Conservation (phyloP, 2,329 filamentous ascomycete species). For the Penicillium occitanis region DNA sequence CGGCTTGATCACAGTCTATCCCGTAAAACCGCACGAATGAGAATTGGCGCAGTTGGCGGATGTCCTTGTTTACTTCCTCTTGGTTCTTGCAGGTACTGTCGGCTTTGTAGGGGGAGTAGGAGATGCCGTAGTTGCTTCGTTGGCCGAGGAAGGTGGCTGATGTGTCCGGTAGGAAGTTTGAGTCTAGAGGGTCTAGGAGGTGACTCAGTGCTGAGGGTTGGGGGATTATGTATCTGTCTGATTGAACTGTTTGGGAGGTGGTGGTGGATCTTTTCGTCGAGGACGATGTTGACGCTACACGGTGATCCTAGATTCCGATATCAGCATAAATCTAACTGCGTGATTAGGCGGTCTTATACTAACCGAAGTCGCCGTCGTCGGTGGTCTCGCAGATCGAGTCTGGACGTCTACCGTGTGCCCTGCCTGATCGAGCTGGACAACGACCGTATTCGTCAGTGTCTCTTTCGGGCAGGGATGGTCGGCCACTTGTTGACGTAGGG, state of each 20-base stretch:
- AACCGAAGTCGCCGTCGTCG: neutral
- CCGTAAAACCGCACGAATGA: constrained; percentile 73
- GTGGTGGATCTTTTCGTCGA: neutral
- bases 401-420: constrained; percentile 18
- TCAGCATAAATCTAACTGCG: neutral
- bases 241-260: neutral
- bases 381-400: constrained; percentile 5
- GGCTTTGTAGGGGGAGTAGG: constrained; percentile 59
- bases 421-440: constrained; percentile 20
- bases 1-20: constrained; percentile 72
- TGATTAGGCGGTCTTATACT: neutral
- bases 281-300: neutral
- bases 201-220: neutral
- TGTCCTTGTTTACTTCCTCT: constrained; percentile 63
- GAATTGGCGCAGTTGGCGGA: constrained; percentile 60
- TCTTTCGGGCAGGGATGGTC: constrained; percentile 8
- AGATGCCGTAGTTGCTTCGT: constrained; percentile 47
- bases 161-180: neutral
- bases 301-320: neutral
- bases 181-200: neutral
- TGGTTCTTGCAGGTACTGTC: constrained; percentile 66
- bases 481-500: neutral
- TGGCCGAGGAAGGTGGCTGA: neutral
- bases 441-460: constrained; percentile 15
- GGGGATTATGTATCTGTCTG: constrained; percentile 1